These are phyloP conservation scores for Fusarium floridanum DNA, from an alignment of 2,329 filamentous ascomycete genomes.

Conservation along the genomic window DNA sequence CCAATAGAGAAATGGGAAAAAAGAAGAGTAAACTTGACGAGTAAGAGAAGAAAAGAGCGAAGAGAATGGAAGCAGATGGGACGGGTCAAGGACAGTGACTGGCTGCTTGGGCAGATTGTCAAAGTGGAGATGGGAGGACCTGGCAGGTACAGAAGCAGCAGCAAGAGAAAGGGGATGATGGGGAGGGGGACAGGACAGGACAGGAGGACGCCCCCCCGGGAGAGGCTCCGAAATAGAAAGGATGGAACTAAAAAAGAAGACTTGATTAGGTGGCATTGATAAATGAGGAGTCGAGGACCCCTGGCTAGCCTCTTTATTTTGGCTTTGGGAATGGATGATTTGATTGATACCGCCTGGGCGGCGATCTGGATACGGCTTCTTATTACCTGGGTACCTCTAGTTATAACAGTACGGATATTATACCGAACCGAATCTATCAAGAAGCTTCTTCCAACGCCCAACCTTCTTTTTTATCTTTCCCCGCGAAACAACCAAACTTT, in stretches of 20 bases:
- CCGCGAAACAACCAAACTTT: background rate
- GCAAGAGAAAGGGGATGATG: constrained; percentile 1
- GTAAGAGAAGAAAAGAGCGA: background rate
- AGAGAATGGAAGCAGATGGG: constrained; percentile 12
- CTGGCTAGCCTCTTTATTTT: constrained; percentile 2
- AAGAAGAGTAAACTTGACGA: background rate
- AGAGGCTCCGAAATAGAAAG: constrained; percentile 28
- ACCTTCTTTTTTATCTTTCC: background rate
- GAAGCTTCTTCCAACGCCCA: background rate
- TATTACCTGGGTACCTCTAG: background rate
- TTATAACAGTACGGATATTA: background rate
- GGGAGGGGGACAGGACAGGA: too few relatives aligned
- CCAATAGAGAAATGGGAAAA: background rate
- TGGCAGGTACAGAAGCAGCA: constrained; percentile 19
- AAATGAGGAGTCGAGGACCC: constrained; percentile 5
- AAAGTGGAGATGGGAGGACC: constrained; percentile 20
- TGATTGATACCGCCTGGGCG: background rate
- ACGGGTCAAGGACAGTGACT: constrained; percentile 19
- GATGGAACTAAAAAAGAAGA: constrained; percentile 29
- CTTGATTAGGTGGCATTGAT: constrained; percentile 6
- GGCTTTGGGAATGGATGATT: background rate
- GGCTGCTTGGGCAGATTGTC: constrained; percentile 25
- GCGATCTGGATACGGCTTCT: background rate
- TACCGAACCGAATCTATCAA: background rate
- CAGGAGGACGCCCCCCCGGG: too few relatives aligned